A percentile compares a stretch with the other conserved stretches of the same genome.
phyloP scores from a whole-genome alignment of 164 flowering plant genomes.

The Cinnamomum chago region DNA sequence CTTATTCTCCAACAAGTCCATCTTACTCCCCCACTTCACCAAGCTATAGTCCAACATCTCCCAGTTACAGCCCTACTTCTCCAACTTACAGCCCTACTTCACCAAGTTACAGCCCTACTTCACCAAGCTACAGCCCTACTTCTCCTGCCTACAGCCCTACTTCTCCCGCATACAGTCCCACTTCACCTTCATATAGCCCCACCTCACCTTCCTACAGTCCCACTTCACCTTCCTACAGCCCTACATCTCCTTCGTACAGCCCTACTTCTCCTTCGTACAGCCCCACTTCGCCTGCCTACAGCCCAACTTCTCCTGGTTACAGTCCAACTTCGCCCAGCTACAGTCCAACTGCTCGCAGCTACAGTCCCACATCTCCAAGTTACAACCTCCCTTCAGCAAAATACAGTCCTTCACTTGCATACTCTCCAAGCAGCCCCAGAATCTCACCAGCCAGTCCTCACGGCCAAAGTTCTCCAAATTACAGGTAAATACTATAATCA shows the following conservation, averaged over 20 bases:
- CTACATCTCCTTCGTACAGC: conserved; percentile 90
- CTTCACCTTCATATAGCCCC: conserved; percentile 91
- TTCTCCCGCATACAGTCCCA: conserved; percentile 84
- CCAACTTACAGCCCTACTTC: conserved; percentile 89
- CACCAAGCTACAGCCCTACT: conserved; percentile 83
- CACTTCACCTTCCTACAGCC: conserved; percentile 88
- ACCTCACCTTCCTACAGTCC: conserved; percentile 94
- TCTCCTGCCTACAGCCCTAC: conserved; percentile 90
- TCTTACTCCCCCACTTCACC: conserved; percentile 82
- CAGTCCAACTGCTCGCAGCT: conserved; percentile 75
- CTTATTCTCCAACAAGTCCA: conserved; percentile 87
- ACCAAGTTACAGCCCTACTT: conserved; percentile 82
- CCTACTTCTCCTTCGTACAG: conserved; percentile 91
- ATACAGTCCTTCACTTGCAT: conserved; percentile 58
- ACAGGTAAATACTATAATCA: conserved; percentile 46
- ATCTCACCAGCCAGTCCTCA: conserved; percentile 81
- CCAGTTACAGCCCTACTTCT: conserved; percentile 79
- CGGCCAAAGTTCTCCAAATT: conserved; percentile 87
- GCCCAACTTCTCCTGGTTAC: conserved; percentile 81
- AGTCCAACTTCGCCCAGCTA: conserved; percentile 83
- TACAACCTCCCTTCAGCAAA: conserved; percentile 60
- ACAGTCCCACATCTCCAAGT: conserved; percentile 66
- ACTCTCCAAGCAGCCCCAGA: conserved; percentile 90
- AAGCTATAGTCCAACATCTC: conserved; percentile 80
- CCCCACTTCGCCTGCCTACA: conserved; percentile 81